A percentile compares a stretch with the other conserved stretches of the same genome.
phyloP scores from a whole-genome alignment of 83 land plant species.

The Larix sibirica region DNA sequence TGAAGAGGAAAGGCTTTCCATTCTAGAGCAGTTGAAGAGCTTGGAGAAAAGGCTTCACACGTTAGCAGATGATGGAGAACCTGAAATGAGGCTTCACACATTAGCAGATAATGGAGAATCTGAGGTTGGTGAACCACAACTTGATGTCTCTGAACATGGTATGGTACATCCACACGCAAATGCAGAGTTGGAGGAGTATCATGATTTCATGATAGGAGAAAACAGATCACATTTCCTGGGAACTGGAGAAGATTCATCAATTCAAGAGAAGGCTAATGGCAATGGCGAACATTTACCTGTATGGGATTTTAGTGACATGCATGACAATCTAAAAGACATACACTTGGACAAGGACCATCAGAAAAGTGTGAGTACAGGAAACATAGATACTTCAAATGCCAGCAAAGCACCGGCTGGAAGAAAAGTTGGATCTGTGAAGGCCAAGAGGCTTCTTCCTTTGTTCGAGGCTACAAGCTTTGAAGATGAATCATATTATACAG shows the following conservation, averaged over 20 bases:
- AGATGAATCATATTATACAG: conserved; percentile 8
- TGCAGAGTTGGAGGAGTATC: background rate
- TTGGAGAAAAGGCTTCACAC: conserved; percentile 34
- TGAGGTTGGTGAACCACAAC: background rate
- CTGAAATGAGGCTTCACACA: conserved; percentile 16
- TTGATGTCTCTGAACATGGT: background rate
- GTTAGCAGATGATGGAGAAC: conserved; percentile 14
- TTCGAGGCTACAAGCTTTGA: conserved; percentile 13
- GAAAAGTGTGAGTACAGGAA: background rate
- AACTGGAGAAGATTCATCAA: conserved; percentile 4
- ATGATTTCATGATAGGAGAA: background rate
- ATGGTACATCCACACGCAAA: background rate
- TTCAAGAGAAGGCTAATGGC: conserved; percentile 6
- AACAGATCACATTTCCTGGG: background rate
- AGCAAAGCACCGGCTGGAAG: background rate
- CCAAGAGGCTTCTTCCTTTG: conserved; percentile 19
- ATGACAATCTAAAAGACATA: background rate
- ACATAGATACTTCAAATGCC: background rate
- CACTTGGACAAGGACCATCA: background rate
- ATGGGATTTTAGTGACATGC: background rate
- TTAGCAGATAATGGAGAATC: conserved; percentile 13
- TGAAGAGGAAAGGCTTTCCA: conserved; percentile 37
- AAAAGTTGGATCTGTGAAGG: background rate
- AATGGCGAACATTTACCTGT: background rate
- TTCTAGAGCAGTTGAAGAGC: conserved; percentile 22